Evolutionary conservation across 768 basidiomycete genomes (phyloP), one percentile per base, ranked within the genome.

Genomic region (Rhodocollybia butyracea): DNA sequence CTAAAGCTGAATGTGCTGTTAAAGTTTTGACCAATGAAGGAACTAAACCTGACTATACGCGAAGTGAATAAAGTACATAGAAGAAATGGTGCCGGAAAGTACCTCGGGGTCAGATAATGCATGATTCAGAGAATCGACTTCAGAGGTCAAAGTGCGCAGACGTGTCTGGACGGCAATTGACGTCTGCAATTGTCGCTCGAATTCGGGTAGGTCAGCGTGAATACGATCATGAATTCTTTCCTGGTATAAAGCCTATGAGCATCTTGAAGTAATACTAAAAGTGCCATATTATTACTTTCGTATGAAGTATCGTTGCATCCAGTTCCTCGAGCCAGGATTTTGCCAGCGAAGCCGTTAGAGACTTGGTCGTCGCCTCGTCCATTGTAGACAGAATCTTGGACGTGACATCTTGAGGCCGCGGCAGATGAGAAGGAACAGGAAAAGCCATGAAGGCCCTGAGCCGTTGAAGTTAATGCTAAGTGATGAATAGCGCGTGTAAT

Each of bases 211-310:
- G 67, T 91, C 80, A 15, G 73, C 69, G 56, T 86, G 78, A 60
- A 93, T 86, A 46, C 88, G 82, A 60, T 88, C 84, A 61, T 88
- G 84, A 60, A 96, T 84, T 62, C 76, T 80, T 62, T 76, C 72
- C 84, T 93, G 69, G 36, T 61, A 42, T 60, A 56, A n/a, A 53
- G 61, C 50, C 46, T 53, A 43, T 60, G 61, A 65, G 54, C 43
- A 45, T 6, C 17, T n/a, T 63, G 19, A 62, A 27, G 47, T 58
- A 59, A 27, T 24, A 19, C 13, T 30, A 24, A 39, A 24, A 48
- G 31, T 51, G 26, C 30, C 26, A 57, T 39, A 43, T 31, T 51
- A 34, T 48, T 63, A 91, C 93, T 76, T 91, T 89, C 11, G 88
- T 91, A 32, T 74, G 72, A 22, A 71, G 70, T 57, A 94, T 89